Evolutionary conservation across 306 rosid genomes (phyloP).

Genomic region (Cicer judaicum): DNA sequence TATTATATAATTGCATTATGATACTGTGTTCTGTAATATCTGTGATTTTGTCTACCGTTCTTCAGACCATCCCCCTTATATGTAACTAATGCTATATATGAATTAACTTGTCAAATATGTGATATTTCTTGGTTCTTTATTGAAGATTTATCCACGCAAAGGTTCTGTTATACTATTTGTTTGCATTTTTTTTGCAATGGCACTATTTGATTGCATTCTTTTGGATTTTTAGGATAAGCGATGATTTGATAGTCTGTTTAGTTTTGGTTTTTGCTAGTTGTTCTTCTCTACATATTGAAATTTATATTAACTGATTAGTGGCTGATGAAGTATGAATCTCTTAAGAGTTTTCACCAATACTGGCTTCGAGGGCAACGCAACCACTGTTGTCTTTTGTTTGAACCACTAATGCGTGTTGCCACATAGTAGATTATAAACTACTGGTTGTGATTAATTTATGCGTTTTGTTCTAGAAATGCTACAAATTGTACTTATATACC

Average conservation of each 20-base stretch:
- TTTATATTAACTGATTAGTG: background rate
- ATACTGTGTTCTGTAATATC: background rate
- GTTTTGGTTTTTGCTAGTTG: background rate
- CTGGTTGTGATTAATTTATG: background rate
- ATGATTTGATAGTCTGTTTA: background rate
- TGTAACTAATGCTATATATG: background rate
- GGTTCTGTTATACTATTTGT: background rate
- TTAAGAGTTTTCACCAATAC: background rate
- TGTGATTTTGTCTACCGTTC: background rate
- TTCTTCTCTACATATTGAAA: background rate
- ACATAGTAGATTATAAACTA: too few relatives aligned
- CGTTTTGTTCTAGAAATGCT: conserved; percentile 3
- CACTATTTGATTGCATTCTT: background rate
- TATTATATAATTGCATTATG: conserved; percentile 14
- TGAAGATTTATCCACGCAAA: background rate
- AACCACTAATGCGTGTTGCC: too few relatives aligned
- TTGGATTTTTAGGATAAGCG: background rate
- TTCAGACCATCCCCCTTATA: background rate
- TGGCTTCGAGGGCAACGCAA: background rate
- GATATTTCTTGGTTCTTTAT: background rate
- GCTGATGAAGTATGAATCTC: too few relatives aligned
- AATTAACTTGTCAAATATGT: background rate
- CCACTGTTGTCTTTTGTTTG: background rate
- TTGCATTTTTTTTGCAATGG: background rate
- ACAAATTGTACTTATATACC: background rate